These are phyloP conservation scores for Pichia sp. DNA, from an alignment of 1,139 yeast genomes.

Conservation along the genomic window DNA sequence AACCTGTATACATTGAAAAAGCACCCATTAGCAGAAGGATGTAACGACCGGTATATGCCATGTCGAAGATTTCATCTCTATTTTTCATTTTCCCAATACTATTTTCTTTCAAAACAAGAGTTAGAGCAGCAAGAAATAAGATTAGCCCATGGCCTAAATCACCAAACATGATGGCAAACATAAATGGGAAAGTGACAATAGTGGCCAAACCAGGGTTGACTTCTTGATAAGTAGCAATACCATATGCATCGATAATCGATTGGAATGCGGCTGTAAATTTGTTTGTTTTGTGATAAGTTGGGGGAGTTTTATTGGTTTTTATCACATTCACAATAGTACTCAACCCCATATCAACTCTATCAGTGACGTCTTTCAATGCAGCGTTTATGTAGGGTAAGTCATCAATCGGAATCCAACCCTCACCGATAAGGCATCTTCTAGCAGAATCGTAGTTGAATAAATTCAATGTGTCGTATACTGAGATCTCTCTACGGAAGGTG, in stretches of 20 bases:
- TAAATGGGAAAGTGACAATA: constrained; percentile 91
- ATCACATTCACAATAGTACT: constrained; percentile 80
- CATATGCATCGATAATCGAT: constrained; percentile 90
- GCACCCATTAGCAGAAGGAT: constrained; percentile 85
- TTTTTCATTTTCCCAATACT: constrained; percentile 58
- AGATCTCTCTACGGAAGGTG: constrained; percentile 63
- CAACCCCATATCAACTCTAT: constrained; percentile 50
- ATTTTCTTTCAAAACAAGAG: constrained; percentile 65
- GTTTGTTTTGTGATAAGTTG: constrained; percentile 87
- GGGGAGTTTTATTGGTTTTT: constrained; percentile 80
- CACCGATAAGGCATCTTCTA: constrained; percentile 88
- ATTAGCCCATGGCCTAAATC: constrained; percentile 94
- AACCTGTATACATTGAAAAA: constrained; percentile 91
- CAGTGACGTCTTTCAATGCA: constrained; percentile 55
- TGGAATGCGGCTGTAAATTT: constrained; percentile 92
- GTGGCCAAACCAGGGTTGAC: constrained; percentile 96
- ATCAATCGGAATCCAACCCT: constrained; percentile 76
- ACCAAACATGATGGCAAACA: constrained; percentile 99
- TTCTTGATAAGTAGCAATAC: constrained; percentile 89
- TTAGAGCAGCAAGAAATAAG: constrained; percentile 65
- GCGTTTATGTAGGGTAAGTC: constrained; percentile 44
- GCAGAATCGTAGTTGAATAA: constrained; percentile 79
- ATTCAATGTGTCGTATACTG: constrained; percentile 71
- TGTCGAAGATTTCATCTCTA: constrained; percentile 90
- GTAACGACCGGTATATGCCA: constrained; percentile 93